phyloP scores from a whole-genome alignment of 331 rosid genomes.

The Arachis monticola region DNA sequence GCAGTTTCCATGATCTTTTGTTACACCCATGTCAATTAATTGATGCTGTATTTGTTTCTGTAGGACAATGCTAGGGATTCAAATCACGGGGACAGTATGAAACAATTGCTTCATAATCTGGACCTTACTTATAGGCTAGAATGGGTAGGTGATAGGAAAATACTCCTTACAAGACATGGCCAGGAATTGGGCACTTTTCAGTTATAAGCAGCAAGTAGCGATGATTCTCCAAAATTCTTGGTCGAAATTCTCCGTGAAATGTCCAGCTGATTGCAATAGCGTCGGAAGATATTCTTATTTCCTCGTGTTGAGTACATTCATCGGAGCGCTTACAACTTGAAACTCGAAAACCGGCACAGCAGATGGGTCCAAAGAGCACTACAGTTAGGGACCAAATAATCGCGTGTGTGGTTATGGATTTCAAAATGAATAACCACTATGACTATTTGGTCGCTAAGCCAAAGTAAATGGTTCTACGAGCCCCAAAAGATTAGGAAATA shows the following conservation, averaged over 20 bases:
- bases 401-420: not conserved
- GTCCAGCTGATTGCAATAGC: constrained; percentile 27
- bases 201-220: constrained; percentile 40
- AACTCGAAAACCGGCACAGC: too few species aligned
- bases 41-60: constrained; percentile 29
- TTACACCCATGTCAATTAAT: not conserved
- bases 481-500: constrained; percentile 19
- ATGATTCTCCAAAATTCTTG: constrained; percentile 14
- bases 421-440: constrained; percentile 17
- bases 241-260: constrained; percentile 19
- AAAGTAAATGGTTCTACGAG: constrained; percentile 15
- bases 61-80: constrained; percentile 57
- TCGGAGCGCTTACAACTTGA: constrained; percentile 16
- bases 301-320: constrained; percentile 31
- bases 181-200: constrained; percentile 71
- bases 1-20: constrained; percentile 7
- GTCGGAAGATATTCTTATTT: constrained; percentile 20
- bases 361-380: not conserved
- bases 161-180: constrained; percentile 69
- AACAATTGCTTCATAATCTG: constrained; percentile 76
- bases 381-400: constrained; percentile 27
- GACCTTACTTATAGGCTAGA: constrained; percentile 86
- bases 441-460: constrained; percentile 37
- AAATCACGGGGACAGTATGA: constrained; percentile 69
- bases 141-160: constrained; percentile 73